Evolutionary conservation across 1,284 basidiomycete species (phyloP), one percentile per base, ranked within the genome.

Genomic region (Microbotryum saponariae): DNA sequence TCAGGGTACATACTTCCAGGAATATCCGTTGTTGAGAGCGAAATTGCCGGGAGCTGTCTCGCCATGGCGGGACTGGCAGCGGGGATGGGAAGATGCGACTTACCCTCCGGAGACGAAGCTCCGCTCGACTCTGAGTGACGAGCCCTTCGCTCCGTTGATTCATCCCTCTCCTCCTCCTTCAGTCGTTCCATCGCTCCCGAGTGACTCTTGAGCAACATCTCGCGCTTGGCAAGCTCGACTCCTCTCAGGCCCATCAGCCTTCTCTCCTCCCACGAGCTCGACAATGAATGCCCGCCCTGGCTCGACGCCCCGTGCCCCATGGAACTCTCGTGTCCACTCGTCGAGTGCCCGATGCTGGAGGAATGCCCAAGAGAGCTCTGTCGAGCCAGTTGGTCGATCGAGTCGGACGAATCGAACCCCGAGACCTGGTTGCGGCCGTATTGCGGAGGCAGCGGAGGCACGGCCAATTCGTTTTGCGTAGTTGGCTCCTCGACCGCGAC

Each of bases 221-320:
- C 59, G 9, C 54, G 21, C 54, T 59, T 59, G 9, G 54, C 46
- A n/a, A 56, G 57, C 42, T 66, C 56, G n/a, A 59, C 51, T 37
- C 53, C 42, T 23, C 23, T 14, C 33, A 53, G 3, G 7, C 31
- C 60, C 16, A 45, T 16, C 49, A 53, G 16, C 31, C 54, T 31
- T 16, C 61, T 16, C 5, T 62, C 66, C 20, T 65, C 61, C 66
- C 66, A 68, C 10, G 57, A 63, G 25, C 29, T 18, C 48, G 61
- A 60, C 20, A 57, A 59, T 12, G 56, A 61, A 12, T 63, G 59
- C 2, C 50, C 61, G 1, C 56, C 56, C n/a, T 58, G 54, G 33
- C 62, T 64, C 20, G 62, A 59, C 23, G 63, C 59, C 3, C 47
- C 61, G 20, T 55, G 45, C 21, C 50, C 42, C 23, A 33, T 51